Evolutionary conservation across 345 rosid species (phyloP).

Genomic region (Litchi chinensis): DNA sequence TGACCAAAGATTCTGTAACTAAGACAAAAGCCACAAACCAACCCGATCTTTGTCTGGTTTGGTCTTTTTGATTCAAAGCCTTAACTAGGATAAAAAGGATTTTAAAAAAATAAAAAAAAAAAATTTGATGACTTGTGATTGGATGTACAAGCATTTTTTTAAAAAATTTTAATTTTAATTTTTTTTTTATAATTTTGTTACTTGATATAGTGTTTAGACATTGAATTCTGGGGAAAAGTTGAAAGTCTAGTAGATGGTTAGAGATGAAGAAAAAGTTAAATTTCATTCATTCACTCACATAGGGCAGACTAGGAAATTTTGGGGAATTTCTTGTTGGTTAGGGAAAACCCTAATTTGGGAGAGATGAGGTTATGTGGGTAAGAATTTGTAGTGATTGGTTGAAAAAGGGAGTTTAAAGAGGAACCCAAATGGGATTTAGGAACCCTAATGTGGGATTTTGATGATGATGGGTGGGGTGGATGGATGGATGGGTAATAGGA

Average conservation of each 20-base stretch:
- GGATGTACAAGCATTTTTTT: conserved; percentile 28
- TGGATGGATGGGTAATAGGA: conserved; percentile 9
- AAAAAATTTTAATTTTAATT: too few species aligned
- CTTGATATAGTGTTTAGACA: conserved; percentile 28
- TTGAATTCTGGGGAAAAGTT: conserved; percentile 20
- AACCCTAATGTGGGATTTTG: conserved; percentile 37
- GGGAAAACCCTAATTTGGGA: conserved; percentile 40
- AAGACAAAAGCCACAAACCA: conserved; percentile 39
- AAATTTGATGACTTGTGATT: conserved; percentile 19
- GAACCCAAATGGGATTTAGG: conserved; percentile 20
- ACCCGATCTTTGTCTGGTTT: conserved; percentile 39
- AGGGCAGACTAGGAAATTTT: conserved; percentile 25
- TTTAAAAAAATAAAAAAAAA: not conserved
- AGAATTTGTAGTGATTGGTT: conserved; percentile 24
- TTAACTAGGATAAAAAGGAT: conserved; percentile 29
- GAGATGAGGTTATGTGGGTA: conserved; percentile 18
- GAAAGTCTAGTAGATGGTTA: conserved; percentile 28
- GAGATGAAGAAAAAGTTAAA: not conserved
- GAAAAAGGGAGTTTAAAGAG: conserved; percentile 21
- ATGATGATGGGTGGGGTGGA: not conserved
- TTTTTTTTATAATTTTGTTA: not conserved
- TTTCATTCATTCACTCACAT: not conserved
- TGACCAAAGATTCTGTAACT: conserved; percentile 68
- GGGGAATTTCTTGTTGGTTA: conserved; percentile 36
- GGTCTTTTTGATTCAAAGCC: conserved; percentile 33